These are phyloP conservation scores for Friedmanniomyces simplex DNA, from an alignment of 495 filamentous ascomycete genomes.

Conservation along the genomic window DNA sequence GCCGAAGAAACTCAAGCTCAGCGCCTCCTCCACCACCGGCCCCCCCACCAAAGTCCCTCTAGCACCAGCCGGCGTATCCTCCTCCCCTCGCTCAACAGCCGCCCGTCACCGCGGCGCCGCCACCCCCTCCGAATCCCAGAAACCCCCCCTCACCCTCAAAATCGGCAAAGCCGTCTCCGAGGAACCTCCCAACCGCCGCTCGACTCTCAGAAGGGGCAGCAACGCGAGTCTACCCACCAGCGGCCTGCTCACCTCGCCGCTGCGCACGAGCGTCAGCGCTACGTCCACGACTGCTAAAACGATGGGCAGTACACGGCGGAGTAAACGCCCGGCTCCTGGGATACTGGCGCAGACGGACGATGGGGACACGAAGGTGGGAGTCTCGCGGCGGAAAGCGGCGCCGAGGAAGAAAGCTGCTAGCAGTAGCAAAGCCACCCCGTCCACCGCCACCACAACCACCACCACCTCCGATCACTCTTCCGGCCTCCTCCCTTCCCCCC, in stretches of 20 bases:
- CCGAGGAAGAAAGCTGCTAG: conserved; percentile 47
- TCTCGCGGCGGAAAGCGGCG: conserved; percentile 71
- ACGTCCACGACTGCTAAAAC: conserved; percentile 3
- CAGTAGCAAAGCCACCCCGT: conserved; percentile 32
- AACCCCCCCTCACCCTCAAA: conserved; percentile 12
- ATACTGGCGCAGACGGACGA: conserved; percentile 58
- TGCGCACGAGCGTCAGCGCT: conserved; percentile 1
- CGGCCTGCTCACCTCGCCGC: conserved; percentile 11
- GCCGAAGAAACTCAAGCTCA: conserved; percentile 20
- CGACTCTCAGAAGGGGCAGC: conserved; percentile 27
- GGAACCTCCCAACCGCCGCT: conserved; percentile 27
- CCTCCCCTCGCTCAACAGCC: conserved; percentile 9
- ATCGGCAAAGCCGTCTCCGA: conserved; percentile 29
- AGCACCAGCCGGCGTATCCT: conserved; percentile 25
- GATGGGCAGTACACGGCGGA: conserved; percentile 27
- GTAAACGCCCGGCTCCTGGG: conserved; percentile 67
- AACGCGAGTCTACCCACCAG: conserved; percentile 22
- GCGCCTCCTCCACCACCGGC: conserved; percentile 9
- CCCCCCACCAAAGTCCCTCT: conserved; percentile 26
- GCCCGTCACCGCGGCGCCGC: conserved; percentile 12
- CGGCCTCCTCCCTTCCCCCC: not conserved
- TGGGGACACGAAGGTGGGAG: conserved; percentile 59
- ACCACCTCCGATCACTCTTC: conserved; percentile 29
- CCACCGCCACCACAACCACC: conserved; percentile 9
- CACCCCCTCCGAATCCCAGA: conserved; percentile 9